Evolutionary conservation across 73 alveolate species (phyloP), one percentile per base, ranked within the genome.

Genomic region (Paramecium pentaurelia): DNA sequence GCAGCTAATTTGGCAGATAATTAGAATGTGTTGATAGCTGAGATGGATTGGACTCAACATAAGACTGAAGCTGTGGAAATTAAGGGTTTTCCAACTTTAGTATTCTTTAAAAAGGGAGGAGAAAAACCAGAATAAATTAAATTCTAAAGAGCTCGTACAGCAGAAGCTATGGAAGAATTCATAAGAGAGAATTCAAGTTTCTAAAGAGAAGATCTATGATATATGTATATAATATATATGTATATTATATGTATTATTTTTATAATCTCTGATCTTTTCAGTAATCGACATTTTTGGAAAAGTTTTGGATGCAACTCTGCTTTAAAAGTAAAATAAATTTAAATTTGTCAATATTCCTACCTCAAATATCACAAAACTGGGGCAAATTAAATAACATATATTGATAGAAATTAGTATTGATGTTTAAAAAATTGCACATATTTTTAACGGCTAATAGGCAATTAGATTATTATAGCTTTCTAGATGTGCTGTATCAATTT

Each of bases 81-180:
- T 86, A 97, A 96, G 71, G 99, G 99, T 22, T 98, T 95, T 98
- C 99, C 99, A 60, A 97, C 99, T 75, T 96, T 97, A 77, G 89
- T 92, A 73, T 96, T 96, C 95, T 97, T 96, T 95, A 93, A 88
- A 28, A 92, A 94, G 27, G 92, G 84, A 20, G 37, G 49, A 28
- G 28, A 80, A 32, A 64, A 64, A 9, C 54, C 84, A 28, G 91
- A 73, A 37, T 73, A 73, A 40, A 73, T 37, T 5, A 37, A 34
- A 73, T 73, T 6, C 37, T 32, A 34, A 73, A 40, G 25, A 14
- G 34, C 40, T 14, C 9, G 87, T n/a, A n/a, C 87, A 14, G 38
- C 68, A 36, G 87, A 73, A 37, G 32, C 58, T 5, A 73, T 73
- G 87, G 60, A 2, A 30, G 16, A 73, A 34, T 73, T 73, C 27